Base-by-base conservation (phyloP, 306 rosid species). In the Cicer judaicum region DNA sequence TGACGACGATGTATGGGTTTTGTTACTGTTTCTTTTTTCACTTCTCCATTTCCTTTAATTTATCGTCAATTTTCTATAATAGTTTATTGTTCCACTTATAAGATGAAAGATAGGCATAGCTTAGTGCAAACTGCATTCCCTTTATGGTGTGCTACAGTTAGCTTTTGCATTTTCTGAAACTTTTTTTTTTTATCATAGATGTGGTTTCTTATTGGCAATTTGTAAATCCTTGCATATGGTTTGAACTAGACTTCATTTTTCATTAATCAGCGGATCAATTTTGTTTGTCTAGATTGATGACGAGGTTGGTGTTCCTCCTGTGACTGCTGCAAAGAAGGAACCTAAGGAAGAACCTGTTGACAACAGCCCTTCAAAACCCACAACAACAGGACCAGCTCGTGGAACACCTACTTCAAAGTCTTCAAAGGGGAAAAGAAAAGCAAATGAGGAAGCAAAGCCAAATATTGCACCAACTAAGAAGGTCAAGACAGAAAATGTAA, bases 281-380 rank as follows among this genome's bases (percentile, higher is more conserved):
- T 70, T 61, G 43, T 67, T 80, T 82, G 61, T 79, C 41, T 78
- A 91, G 97, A 74, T 83, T 68, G 98, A 93, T 40, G 98, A 93
- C 74, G 98, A 93, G 2, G 79, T 56, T 44, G 73, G 82, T 47
- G 54, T 81, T 74, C 80, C 96, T 60, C 80, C 88, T 36, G 87
- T 71, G 47, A 48, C 70, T 70, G 71, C 93, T 85, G 59, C 90
- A 41, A 91, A 91, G 82, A 91, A 89, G 91, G 97, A 93, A 56
- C 84, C 77, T 61, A 93, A 91, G 85, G 97, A 91, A 82, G 98
- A 93, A 78, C 91, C 94, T 47, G 82, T 83, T 64, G 94, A 92
- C 53, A 91, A 14, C 82, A 93, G 89, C 83, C 96, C 97, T 65
- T 63, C 76, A 61, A 93, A 91, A 80, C 83, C 96, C 12, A 49